Evolutionary conservation across 768 basidiomycete species (phyloP).

Genomic region (Hygrophorus pudorinus): DNA sequence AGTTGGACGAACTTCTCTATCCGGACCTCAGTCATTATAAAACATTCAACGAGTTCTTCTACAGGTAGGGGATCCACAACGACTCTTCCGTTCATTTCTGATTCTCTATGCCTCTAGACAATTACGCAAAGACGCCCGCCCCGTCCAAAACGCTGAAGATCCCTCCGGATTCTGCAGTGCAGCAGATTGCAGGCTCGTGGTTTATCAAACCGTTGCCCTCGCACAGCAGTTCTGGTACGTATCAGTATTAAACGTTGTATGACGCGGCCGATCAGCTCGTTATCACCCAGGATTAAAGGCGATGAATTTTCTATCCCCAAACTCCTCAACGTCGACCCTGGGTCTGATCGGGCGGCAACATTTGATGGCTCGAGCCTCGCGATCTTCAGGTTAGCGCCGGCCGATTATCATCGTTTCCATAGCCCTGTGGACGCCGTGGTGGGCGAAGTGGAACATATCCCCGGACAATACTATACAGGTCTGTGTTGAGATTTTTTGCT

Average conservation of each 20-base stretch:
- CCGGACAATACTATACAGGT: slow-evolving; percentile 57
- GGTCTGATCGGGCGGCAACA: slow-evolving; percentile 28
- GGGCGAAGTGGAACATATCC: slow-evolving; percentile 32
- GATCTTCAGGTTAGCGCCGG: slow-evolving; percentile 68
- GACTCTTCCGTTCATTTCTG: background rate
- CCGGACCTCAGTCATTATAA: slow-evolving; percentile 53
- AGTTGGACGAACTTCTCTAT: slow-evolving; percentile 49
- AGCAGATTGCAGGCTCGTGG: slow-evolving; percentile 68
- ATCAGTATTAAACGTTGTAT: background rate
- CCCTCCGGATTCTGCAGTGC: slow-evolving; percentile 46
- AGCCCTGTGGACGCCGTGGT: slow-evolving; percentile 52
- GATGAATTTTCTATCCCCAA: slow-evolving; percentile 54
- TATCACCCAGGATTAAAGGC: slow-evolving; percentile 50
- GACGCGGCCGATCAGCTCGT: background rate
- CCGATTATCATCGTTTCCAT: slow-evolving; percentile 79
- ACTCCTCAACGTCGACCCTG: slow-evolving; percentile 39
- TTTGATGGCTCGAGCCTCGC: slow-evolving; percentile 44
- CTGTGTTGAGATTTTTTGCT: background rate
- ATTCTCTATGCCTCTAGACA: slow-evolving; percentile 24
- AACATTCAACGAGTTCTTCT: slow-evolving; percentile 78
- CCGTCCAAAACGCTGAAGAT: slow-evolving; percentile 45
- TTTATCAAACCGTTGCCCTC: slow-evolving; percentile 45
- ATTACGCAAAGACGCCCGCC: slow-evolving; percentile 49
- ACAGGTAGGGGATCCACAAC: slow-evolving; percentile 21
- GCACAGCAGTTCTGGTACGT: slow-evolving; percentile 63